Evolutionary conservation across 306 rosid genomes (phyloP).

Genomic region (Hippophae rhamnoides): DNA sequence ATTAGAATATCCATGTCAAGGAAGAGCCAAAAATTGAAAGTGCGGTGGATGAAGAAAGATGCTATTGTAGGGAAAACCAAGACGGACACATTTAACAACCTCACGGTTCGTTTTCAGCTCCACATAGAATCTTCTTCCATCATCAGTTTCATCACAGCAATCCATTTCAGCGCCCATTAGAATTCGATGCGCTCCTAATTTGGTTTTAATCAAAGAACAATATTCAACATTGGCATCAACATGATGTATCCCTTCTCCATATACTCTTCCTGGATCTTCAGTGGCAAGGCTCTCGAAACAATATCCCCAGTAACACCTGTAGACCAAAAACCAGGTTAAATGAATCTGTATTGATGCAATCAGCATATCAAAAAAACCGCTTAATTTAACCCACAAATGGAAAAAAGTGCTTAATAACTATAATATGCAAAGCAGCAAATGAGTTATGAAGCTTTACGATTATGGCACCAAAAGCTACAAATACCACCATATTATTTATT

Average conservation of each 20-base stretch:
- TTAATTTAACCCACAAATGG: no score
- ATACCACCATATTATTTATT: background rate
- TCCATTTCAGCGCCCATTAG: constrained; percentile 99
- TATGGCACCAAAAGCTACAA: background rate
- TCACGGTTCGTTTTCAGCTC: constrained; percentile 88
- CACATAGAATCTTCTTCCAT: constrained; percentile 87
- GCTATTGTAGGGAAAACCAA: background rate
- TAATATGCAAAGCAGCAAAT: no score
- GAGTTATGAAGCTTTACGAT: background rate
- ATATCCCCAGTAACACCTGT: constrained; percentile 90
- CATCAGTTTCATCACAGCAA: constrained; percentile 96
- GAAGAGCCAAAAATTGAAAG: background rate
- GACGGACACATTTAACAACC: constrained; percentile 33
- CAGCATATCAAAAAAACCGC: no score
- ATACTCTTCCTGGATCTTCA: constrained; percentile 79
- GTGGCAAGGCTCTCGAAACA: constrained; percentile 97
- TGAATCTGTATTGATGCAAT: background rate
- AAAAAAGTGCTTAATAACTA: no score
- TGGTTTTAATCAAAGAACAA: constrained; percentile 82
- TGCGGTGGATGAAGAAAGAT: background rate
- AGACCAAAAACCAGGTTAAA: constrained; percentile 11
- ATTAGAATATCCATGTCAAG: background rate
- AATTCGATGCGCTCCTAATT: constrained; percentile 91
- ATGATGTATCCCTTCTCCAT: constrained; percentile 79
- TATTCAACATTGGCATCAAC: constrained; percentile 87